A percentile compares a stretch with the other conserved stretches of the same genome.
phyloP scores from a whole-genome alignment of 2,329 filamentous ascomycete genomes.

The Aspergillus bombycis region DNA sequence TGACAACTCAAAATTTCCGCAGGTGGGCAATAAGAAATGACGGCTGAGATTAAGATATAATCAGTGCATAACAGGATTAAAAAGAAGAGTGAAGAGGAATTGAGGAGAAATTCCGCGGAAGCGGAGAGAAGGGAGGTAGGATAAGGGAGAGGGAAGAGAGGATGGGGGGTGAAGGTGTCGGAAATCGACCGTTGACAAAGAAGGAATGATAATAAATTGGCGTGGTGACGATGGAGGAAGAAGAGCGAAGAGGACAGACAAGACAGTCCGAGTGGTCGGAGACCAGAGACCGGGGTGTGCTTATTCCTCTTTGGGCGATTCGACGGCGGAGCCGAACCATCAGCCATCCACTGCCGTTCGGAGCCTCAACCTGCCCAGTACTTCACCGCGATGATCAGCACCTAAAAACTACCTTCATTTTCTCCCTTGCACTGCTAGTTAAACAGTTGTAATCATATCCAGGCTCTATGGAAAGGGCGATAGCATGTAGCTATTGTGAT shows the following conservation, averaged over 20 bases:
- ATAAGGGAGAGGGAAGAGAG: conserved; percentile 10
- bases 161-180: conserved; percentile 9
- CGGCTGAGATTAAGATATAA: conserved; percentile 23
- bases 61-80: conserved; percentile 20
- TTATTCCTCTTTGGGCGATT: conserved; percentile 17
- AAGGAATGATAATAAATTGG: conserved; percentile 1
- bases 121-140: conserved; percentile 12
- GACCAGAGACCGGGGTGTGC: conserved; percentile 15
- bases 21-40: conserved; percentile 19
- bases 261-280: conserved; percentile 18
- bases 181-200: conserved; percentile 1
- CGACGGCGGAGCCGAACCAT: conserved; percentile 15
- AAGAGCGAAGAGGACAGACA: conserved; percentile 24
- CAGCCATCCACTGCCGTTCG: not conserved
- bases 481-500: not conserved
- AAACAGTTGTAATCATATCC: not conserved
- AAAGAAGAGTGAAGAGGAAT: conserved; percentile 14
- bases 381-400: not conserved
- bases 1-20: not conserved
- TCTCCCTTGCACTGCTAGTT: not conserved
- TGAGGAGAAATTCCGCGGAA: conserved; percentile 16
- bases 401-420: not conserved
- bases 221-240: conserved; percentile 11
- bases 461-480: not conserved
- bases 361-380: not conserved